These are phyloP conservation scores for Penicillium sumatraense DNA, from an alignment of 2,329 filamentous ascomycete species.

Conservation along the genomic window DNA sequence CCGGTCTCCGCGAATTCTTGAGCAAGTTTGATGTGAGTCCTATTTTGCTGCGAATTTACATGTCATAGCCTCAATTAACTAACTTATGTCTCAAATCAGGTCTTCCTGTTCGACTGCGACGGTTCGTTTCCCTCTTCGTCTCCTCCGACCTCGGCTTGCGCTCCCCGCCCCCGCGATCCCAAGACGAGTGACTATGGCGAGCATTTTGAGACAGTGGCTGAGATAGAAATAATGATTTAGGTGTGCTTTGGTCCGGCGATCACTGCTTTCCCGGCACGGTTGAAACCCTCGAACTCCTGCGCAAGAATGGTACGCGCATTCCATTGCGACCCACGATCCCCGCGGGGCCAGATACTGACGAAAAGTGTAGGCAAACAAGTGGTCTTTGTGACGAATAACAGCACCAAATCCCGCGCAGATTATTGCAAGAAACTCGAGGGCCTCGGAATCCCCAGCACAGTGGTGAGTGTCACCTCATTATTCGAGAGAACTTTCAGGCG, in stretches of 20 bases:
- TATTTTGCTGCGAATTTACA: not conserved
- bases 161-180: conserved; percentile 1
- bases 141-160: conserved; percentile 3
- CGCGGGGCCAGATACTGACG: conserved; percentile 9
- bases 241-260: conserved; percentile 95
- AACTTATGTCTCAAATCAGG: conserved; percentile 55
- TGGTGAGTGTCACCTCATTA: conserved; percentile 47
- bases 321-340: too few species aligned
- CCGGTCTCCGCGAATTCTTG: conserved; percentile 80
- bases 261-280: conserved; percentile 83
- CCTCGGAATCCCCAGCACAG: conserved; percentile 77
- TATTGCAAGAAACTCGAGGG: conserved; percentile 89
- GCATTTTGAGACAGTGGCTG: conserved; percentile 38
- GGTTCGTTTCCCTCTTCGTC: conserved; percentile 59
- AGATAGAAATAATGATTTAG: conserved; percentile 56
- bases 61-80: conserved; percentile 9
- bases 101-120: conserved; percentile 96
- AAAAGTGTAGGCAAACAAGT: conserved; percentile 76
- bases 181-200: not conserved
- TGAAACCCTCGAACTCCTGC: conserved; percentile 82
- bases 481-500: not conserved
- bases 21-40: conserved; percentile 87
- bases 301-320: conserved; percentile 68
- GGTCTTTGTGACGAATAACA: conserved; percentile 98
- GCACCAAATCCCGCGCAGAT: conserved; percentile 89